Evolutionary conservation across 305 asterid genomes (phyloP).

Genomic region (Fraxinus platypoda): DNA sequence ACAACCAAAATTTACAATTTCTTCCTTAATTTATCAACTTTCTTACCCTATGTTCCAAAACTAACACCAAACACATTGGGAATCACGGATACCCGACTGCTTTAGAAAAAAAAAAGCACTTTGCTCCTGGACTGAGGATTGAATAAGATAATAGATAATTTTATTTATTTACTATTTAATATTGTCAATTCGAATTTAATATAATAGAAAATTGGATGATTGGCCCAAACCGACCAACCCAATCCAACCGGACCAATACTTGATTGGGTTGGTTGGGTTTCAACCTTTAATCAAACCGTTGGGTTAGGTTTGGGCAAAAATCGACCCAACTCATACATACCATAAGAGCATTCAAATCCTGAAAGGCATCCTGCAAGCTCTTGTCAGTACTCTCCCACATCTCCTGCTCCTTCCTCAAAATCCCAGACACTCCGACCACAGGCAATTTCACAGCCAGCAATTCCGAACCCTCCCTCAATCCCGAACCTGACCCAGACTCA

Average conservation of each 20-base stretch:
- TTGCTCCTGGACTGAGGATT: too few relatives aligned
- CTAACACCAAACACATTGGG: background rate
- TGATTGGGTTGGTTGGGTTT: too few relatives aligned
- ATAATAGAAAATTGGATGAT: too few relatives aligned
- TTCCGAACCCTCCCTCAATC: slow-evolving; percentile 28
- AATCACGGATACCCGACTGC: background rate
- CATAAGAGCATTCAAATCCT: slow-evolving; percentile 97
- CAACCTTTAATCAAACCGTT: too few relatives aligned
- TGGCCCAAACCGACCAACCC: too few relatives aligned
- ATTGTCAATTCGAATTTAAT: too few relatives aligned
- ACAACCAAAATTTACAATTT: background rate
- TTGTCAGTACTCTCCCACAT: slow-evolving; percentile 98
- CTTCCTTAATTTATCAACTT: background rate
- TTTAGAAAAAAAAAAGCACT: too few relatives aligned
- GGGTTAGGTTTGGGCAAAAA: too few relatives aligned
- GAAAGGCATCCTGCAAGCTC: slow-evolving; percentile 97
- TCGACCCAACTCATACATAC: too few relatives aligned
- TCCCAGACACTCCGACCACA: slow-evolving; percentile 86
- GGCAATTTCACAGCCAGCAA: slow-evolving; percentile 66
- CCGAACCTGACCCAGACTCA: slow-evolving; percentile 29
- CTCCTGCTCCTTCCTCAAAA: slow-evolving; percentile 96
- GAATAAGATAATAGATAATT: too few relatives aligned
- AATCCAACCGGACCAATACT: too few relatives aligned
- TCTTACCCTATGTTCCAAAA: background rate
- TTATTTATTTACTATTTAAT: too few relatives aligned